Evolutionary conservation across 1,284 basidiomycete species (phyloP).

Genomic region (Tylopilus orsonianus): DNA sequence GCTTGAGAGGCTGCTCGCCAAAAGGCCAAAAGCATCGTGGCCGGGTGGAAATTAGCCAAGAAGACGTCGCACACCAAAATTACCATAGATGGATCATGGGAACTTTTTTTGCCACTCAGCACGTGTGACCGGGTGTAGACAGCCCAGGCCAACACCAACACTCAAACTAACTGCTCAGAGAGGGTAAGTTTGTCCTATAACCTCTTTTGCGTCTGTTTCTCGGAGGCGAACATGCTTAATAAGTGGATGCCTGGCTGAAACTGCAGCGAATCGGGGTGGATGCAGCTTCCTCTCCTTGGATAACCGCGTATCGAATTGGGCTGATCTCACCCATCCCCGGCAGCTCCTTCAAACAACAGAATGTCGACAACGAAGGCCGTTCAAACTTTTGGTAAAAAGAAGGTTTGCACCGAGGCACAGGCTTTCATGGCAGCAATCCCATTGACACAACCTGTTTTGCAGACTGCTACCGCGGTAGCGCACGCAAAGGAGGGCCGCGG

Average conservation of each 20-base stretch:
- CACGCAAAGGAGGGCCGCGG: constrained; percentile 97
- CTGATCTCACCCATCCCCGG: constrained; percentile 21
- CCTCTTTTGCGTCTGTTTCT: constrained; percentile 1
- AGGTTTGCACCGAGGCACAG: constrained; percentile 52
- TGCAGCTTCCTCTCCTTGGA: constrained; percentile 36
- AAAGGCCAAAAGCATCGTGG: constrained; percentile 22
- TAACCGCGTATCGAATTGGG: constrained; percentile 29
- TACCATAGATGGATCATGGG: constrained; percentile 31
- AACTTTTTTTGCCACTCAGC: constrained; percentile 13
- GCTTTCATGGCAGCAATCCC: constrained; percentile 1
- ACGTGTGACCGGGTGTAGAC: constrained; percentile 1
- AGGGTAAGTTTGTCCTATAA: constrained; percentile 40
- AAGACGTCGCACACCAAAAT: constrained; percentile 8
- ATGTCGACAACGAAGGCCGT: constrained; percentile 86
- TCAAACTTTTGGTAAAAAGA: constrained; percentile 99
- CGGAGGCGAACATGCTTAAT: background rate
- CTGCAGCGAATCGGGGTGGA: constrained; percentile 38
- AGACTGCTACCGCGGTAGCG: constrained; percentile 97
- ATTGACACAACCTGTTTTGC: constrained; percentile 13
- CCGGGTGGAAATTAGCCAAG: background rate
- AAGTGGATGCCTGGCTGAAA: constrained; percentile 11
- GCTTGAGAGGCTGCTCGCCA: constrained; percentile 17
- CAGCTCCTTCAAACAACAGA: constrained; percentile 34
- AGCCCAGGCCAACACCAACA: constrained; percentile 27
- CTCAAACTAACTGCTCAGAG: constrained; percentile 34